Base-by-base conservation (phyloP, 2,329 filamentous ascomycete species). In the Tricladium varicosporioides region DNA sequence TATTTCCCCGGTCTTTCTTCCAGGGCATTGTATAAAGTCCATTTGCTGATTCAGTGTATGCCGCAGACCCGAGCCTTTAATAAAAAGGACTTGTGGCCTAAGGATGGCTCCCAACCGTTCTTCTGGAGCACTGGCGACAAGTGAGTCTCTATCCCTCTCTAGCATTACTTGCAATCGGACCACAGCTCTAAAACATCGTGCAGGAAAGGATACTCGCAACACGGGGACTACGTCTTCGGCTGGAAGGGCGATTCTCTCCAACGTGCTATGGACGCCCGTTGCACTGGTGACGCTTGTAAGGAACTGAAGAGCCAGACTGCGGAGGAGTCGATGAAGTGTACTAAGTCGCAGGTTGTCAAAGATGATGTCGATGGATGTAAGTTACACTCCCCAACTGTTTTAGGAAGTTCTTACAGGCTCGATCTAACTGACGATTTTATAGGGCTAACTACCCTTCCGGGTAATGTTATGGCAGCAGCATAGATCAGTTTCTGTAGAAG, bases 171-270 rank as follows among this genome's bases (percentile, higher is more conserved):
- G 19, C 13, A 45, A 14, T 18, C 33, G 16, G 14, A 32, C 2
- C 32, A 5, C 22, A 31, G 40, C n/a, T 50, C 48, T 50, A 46
- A 40, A n/a, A 32, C 16, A n/a, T 33, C 47, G 18, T 46, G 40
- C 49, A 60, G 56, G n/a, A 74, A 73, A 48, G 78, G 78, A 43
- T 71, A 75, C 19, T 76, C 76, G 7, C 77, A 76, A 13, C 78
- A 80, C 65, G 78, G 77, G 16, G 78, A 80, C 67, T 80, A 80
- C 66, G 68, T 80, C 58, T 80, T 80, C 63, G 77, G 77, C 60
- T 79, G 77, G 77, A 74, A 79, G 65, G 75, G 72, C 59, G 71
- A 79, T 66, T 70, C 74, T 11, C 75, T 80, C 43, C 78, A 80
- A 66, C 75, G 71, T 69, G 75, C 75, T 63, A 78, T 78, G 76